phyloP scores from a whole-genome alignment of 192 early-diverging fungal species.

The Coemansia sp. region DNA sequence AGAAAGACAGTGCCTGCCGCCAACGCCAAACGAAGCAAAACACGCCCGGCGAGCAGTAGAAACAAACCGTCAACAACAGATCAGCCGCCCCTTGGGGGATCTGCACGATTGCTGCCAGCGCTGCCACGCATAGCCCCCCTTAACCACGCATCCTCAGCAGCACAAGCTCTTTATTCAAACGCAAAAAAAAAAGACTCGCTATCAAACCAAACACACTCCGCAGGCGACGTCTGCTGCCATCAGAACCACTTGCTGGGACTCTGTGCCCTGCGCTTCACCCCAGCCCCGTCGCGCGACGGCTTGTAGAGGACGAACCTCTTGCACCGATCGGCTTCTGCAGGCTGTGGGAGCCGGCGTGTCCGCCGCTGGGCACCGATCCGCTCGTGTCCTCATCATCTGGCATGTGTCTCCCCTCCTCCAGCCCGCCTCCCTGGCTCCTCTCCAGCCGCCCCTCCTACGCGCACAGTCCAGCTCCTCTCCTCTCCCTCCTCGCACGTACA shows the following conservation, averaged over 20 bases:
- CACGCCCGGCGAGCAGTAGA: background rate
- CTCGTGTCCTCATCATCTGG: slow-evolving; percentile 4
- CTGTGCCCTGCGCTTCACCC: background rate
- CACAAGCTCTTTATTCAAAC: background rate
- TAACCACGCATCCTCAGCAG: background rate
- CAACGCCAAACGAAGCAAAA: slow-evolving; percentile 1
- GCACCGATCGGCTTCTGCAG: background rate
- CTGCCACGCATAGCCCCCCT: background rate
- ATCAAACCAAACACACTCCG: background rate
- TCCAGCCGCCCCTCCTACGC: background rate
- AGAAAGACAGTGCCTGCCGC: too few species aligned
- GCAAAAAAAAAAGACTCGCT: background rate
- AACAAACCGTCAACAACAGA: background rate
- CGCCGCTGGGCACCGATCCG: background rate
- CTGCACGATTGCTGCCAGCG: slow-evolving; percentile 1
- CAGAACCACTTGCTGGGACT: background rate
- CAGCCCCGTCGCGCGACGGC: background rate
- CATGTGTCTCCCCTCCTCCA: background rate
- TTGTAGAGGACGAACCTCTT: background rate
- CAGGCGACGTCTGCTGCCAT: background rate
- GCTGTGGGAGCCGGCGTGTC: background rate
- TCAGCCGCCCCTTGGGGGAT: slow-evolving; percentile 2
- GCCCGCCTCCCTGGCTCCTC: background rate
- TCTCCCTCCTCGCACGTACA: background rate
- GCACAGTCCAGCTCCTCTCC: background rate